phyloP scores from a whole-genome alignment of 306 rosid genomes.

The Pterocarpus macrocarpus region DNA sequence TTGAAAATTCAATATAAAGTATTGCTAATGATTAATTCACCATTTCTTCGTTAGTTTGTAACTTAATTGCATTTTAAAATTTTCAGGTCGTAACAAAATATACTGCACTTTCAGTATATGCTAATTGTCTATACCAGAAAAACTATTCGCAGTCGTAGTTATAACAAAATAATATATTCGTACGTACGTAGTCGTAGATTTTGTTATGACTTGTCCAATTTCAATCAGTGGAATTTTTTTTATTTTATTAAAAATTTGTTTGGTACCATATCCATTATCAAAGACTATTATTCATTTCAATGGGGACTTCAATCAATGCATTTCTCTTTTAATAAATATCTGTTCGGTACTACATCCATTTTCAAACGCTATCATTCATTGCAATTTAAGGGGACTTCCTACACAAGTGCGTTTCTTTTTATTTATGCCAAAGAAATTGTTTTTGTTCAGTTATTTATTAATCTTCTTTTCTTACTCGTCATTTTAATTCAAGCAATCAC shows the following conservation, averaged over 20 bases:
- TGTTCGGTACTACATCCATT: conserved; percentile 11
- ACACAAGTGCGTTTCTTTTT: neutral
- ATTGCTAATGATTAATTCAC: neutral
- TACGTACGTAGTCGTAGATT: neutral
- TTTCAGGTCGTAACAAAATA: neutral
- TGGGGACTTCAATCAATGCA: conserved; percentile 6
- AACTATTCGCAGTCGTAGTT: neutral
- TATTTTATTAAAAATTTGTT: neutral
- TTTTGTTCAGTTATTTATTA: neutral
- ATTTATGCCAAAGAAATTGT: neutral
- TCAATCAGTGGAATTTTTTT: neutral
- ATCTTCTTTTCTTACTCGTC: neutral
- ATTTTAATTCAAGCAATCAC: neutral
- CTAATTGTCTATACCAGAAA: neutral
- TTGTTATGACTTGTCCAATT: neutral
- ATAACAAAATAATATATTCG: neutral
- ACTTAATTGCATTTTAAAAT: neutral
- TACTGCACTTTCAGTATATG: too few species aligned
- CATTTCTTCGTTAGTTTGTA: neutral
- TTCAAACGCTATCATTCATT: conserved; percentile 11
- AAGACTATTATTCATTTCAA: neutral
- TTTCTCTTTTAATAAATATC: neutral
- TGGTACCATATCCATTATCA: conserved; percentile 31
- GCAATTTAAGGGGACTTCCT: neutral
- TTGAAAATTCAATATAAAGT: neutral